These are phyloP conservation scores for Hericium rajendrae DNA, from an alignment of 768 basidiomycete genomes.

Conservation along the genomic window DNA sequence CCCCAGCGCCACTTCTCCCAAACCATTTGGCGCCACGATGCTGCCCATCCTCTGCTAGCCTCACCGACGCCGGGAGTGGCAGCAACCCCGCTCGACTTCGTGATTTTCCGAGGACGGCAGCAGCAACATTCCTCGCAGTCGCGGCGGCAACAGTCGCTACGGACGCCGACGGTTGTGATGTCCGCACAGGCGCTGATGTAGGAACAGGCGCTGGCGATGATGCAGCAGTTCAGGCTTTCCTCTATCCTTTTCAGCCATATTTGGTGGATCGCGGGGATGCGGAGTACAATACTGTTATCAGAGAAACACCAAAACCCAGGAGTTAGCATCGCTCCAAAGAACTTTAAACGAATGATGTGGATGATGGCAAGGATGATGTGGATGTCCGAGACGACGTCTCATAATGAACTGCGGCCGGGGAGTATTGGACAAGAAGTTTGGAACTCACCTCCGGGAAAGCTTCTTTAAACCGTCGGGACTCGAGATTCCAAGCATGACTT, in stretches of 20 bases:
- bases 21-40: slow-evolving; percentile 53
- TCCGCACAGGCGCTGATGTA: slow-evolving; percentile 4
- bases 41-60: slow-evolving; percentile 39
- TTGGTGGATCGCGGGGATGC: slow-evolving; percentile 66
- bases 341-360: not conserved
- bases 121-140: slow-evolving; percentile 1
- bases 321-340: slow-evolving; percentile 2
- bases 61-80: slow-evolving; percentile 14
- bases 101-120: slow-evolving; percentile 11
- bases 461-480: slow-evolving; percentile 72
- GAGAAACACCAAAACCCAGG: slow-evolving; percentile 6
- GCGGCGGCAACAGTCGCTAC: slow-evolving; percentile 17
- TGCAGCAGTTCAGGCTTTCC: slow-evolving; percentile 32
- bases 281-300: slow-evolving; percentile 56
- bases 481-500: slow-evolving; percentile 82
- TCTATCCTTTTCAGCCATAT: slow-evolving; percentile 82
- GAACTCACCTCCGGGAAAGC: slow-evolving; percentile 79
- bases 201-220: slow-evolving; percentile 9
- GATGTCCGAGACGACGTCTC: not conserved
- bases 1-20: slow-evolving; percentile 87
- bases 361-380: not conserved
- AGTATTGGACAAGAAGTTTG: not conserved
- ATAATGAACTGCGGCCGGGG: not conserved
- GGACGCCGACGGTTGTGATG: slow-evolving; percentile 1
- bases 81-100: not conserved